Base-by-base conservation (phyloP, 2,329 filamentous ascomycete species). In the Onygenales sp. region DNA sequence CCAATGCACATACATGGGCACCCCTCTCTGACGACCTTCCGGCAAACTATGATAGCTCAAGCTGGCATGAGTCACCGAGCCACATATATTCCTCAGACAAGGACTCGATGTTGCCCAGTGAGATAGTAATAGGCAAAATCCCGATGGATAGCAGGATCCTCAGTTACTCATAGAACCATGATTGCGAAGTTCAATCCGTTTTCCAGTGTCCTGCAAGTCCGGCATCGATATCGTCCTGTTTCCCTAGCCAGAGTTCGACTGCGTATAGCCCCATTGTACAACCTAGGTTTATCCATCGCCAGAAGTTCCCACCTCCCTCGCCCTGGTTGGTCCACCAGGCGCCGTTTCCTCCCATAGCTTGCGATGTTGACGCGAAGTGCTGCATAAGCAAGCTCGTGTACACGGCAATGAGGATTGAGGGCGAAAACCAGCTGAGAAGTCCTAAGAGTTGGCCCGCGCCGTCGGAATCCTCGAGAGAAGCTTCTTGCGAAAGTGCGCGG, bases 361-460 rank as follows among this genome's bases (percentile, higher is more conserved):
- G 73, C 31, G 68, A 81, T 13, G 79, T 86, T 9, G 87, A 85
- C 4, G 89, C 87, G 65, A 98, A 97, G 69, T 98, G 93, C 68
- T 97, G 93, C 75, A 97, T 85, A 36, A 98, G 74, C 49, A 98
- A 74, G 70, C 91, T 96, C 2, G 93, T 98, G 70, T 98, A 98
- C 33, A 97, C 91, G 3, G 93, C 87, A 56, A 98, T 92, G 52
- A 98, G 78, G 53, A 97, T 94, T 27, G 88, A 94, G 0, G 93
- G 92, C 14, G 88, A 93, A 72, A 96, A 97, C 83, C 91, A 96
- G 61, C 86, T 93, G 42, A 97, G 75, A 58, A 96, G 82, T 1
- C 86, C 88, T 13, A 97, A 74, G 5, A 95, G 75, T 60, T 85
- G 86, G 61, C 84, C 88, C 21, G 90, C 88, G 6, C 85, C 85